phyloP scores from a whole-genome alignment of 106 monocot genomes.

The Dioscorea zingiberensis region DNA sequence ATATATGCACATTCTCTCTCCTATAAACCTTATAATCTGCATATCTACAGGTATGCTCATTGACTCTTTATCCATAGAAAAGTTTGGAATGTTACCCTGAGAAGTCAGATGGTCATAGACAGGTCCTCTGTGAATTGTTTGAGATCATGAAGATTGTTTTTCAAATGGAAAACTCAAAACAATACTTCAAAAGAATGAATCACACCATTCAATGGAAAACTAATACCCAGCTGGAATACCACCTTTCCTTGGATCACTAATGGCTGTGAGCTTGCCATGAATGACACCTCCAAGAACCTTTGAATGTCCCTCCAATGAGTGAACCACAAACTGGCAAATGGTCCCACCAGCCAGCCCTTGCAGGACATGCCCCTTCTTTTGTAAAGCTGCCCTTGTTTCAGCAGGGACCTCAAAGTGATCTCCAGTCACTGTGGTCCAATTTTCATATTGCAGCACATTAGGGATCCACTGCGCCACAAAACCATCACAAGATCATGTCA shows the following conservation, averaged over 20 bases:
- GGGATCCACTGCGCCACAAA: conserved; percentile 80
- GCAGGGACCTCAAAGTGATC: conserved; percentile 65
- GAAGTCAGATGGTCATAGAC: too few species aligned
- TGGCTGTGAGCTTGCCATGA: conserved; percentile 48
- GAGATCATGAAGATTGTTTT: too few species aligned
- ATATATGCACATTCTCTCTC: too few species aligned
- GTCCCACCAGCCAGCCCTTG: conserved; percentile 53
- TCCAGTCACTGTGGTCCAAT: conserved; percentile 75
- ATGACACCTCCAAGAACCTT: conserved; percentile 14
- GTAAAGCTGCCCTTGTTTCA: conserved; percentile 27
- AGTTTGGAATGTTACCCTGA: too few species aligned
- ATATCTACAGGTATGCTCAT: too few species aligned
- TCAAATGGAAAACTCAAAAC: too few species aligned
- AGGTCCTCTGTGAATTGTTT: too few species aligned
- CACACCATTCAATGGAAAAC: background rate
- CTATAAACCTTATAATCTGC: too few species aligned
- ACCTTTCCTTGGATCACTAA: conserved; percentile 96
- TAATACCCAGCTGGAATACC: conserved; percentile 77
- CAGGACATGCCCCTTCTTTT: conserved; percentile 76
- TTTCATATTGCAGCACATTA: conserved; percentile 80
- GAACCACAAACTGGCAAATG: conserved; percentile 80
- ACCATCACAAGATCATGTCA: background rate
- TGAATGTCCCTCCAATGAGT: too few species aligned
- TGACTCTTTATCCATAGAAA: too few species aligned
- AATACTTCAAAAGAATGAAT: too few species aligned